phyloP scores from a whole-genome alignment of 306 rosid species.

The Pyrus pyrifolia region DNA sequence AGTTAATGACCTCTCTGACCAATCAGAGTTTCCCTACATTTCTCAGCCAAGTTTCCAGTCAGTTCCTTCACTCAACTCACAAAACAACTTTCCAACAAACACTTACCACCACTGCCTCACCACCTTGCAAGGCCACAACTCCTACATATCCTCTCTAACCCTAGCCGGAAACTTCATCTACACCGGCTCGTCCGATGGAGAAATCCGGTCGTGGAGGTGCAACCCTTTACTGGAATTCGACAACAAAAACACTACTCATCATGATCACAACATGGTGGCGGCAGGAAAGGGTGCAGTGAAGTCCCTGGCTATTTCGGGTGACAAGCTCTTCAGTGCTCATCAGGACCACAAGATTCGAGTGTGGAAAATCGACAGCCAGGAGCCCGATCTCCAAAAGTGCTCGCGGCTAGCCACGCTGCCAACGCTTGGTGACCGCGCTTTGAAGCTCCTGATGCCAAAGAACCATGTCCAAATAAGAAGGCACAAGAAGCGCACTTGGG shows the following conservation, averaged over 20 bases:
- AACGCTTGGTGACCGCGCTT: conserved; percentile 59
- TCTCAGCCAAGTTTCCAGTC: conserved; percentile 49
- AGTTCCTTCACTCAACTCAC: conserved; percentile 46
- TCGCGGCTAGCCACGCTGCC: conserved; percentile 73
- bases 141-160: conserved; percentile 61
- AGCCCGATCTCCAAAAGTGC: conserved; percentile 28
- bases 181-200: conserved; percentile 64
- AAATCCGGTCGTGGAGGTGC: conserved; percentile 55
- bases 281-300: conserved; percentile 84
- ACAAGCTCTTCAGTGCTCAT: conserved; percentile 73
- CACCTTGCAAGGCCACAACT: conserved; percentile 46
- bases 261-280: conserved; percentile 16
- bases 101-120: conserved; percentile 37
- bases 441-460: conserved; percentile 48
- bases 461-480: conserved; percentile 70
- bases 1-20: not conserved
- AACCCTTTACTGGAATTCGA: conserved; percentile 14
- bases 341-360: conserved; percentile 88
- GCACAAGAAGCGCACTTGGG: conserved; percentile 84
- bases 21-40: conserved; percentile 2
- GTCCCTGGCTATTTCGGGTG: conserved; percentile 50
- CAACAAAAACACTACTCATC: not conserved
- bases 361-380: conserved; percentile 46
- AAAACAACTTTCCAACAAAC: not conserved
- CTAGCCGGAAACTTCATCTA: conserved; percentile 53